These are phyloP conservation scores for Aphanomyces invadans DNA, from an alignment of 352 stramenopile species.

Conservation along the genomic window DNA sequence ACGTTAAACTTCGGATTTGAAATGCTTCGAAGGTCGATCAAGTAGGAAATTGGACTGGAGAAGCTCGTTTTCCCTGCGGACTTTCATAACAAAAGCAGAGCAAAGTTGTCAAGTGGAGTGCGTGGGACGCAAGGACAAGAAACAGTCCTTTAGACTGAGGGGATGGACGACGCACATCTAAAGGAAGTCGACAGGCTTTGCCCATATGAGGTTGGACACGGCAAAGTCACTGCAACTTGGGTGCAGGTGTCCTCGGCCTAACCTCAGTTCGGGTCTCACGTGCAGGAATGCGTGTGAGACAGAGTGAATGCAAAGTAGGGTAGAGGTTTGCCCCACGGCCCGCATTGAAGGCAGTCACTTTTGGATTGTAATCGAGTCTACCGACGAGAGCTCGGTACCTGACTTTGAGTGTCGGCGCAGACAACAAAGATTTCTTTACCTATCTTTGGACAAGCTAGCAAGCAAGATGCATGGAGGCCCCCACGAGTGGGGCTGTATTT, in stretches of 20 bases:
- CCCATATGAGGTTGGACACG: no score
- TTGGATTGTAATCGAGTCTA: conserved; percentile 10
- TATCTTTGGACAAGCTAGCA: conserved; percentile 3
- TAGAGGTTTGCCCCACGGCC: neutral
- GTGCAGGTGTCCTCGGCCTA: neutral
- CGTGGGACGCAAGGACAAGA: no score
- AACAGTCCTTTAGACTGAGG: no score
- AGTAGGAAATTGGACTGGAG: no score
- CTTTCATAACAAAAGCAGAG: no score
- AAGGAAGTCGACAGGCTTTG: no score
- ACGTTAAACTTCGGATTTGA: no score
- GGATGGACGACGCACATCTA: no score
- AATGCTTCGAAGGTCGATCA: no score
- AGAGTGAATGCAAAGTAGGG: neutral
- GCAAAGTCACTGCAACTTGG: neutral
- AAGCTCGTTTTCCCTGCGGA: no score
- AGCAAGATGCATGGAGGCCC: neutral
- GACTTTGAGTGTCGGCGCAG: neutral
- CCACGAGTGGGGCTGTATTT: neutral
- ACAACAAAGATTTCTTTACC: conserved; percentile 1
- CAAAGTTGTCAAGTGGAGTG: no score
- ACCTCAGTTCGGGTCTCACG: neutral
- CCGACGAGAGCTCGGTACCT: neutral
- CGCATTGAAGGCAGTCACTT: neutral
- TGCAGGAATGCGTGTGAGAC: neutral